These are phyloP conservation scores for Crataegus laevigata DNA, from an alignment of 306 rosid species.

Conservation along the genomic window DNA sequence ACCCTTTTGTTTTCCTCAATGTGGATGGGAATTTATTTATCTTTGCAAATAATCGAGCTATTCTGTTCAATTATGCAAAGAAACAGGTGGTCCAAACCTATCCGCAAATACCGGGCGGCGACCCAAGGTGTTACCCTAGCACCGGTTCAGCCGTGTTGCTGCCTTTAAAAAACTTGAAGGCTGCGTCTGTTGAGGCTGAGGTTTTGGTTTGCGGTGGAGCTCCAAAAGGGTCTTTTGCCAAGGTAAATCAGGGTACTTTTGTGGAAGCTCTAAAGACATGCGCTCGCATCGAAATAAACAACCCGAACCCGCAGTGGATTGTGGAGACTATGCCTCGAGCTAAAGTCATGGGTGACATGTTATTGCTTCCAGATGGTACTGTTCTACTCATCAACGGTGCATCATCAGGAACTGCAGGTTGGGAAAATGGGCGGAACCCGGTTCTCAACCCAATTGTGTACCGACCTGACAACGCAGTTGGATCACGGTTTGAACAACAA, in stretches of 20 bases:
- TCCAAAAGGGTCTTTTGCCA: conserved; percentile 30
- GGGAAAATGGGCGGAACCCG: conserved; percentile 40
- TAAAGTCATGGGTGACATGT: conserved; percentile 64
- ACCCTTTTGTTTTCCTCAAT: conserved; percentile 58
- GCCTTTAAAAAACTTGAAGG: conserved; percentile 32
- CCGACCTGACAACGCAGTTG: conserved; percentile 6
- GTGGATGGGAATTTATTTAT: conserved; percentile 57
- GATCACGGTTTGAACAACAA: conserved; percentile 40
- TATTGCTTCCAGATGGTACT: conserved; percentile 53
- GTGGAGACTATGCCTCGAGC: conserved; percentile 53
- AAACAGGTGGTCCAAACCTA: conserved; percentile 34
- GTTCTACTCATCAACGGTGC: conserved; percentile 59
- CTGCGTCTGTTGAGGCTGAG: conserved; percentile 23
- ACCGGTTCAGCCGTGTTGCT: conserved; percentile 65
- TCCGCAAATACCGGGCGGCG: conserved; percentile 52
- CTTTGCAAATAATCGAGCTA: conserved; percentile 52
- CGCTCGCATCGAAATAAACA: conserved; percentile 51
- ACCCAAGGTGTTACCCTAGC: conserved; percentile 63
- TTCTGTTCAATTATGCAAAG: conserved; percentile 33
- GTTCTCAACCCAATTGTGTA: conserved; percentile 39
- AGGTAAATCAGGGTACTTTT: not conserved
- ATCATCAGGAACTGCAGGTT: conserved; percentile 38
- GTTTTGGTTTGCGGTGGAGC: conserved; percentile 77
- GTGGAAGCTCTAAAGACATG: conserved; percentile 37
- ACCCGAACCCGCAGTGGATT: conserved; percentile 48